Evolutionary conservation across 1,284 basidiomycete species (phyloP), one percentile per base, ranked within the genome.

Genomic region (Microbotryum silenes-acaulis): DNA sequence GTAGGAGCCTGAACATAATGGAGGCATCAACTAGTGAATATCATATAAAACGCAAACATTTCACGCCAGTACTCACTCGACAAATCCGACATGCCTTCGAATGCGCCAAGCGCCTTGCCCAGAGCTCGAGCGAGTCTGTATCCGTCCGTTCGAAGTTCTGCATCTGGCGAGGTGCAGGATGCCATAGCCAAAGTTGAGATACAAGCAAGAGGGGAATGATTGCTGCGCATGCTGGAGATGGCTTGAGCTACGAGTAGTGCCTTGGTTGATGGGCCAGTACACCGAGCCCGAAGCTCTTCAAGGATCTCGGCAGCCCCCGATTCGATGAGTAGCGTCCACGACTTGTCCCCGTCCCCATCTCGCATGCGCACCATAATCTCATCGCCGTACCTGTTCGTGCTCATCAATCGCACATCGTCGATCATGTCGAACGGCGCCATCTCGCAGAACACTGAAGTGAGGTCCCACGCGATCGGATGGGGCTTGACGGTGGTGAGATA

Each of bases 121-220:
- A 91, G 82, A 5, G 89, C 85, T 29, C 83, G 82, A 6, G 91
- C 78, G 16, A 93, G 80, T 68, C 87, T 84, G 72, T 88, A 88
- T 1, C 87, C 87, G 6, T 86, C 85, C 46, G 81, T 78, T 4
- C 89, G 81, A n/a, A 91, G 80, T 56, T 84, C 83, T 66, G 88
- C 86, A 63, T 89, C 85, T 33, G 82, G 80, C 4, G 83, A 79
- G 59, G 85, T 84, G 50, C 37, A 42, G 16, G 37, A 42, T 3
- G 18, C 37, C 14, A 42, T 42, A 18, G 37, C 37, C 37, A 42
- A 18, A 18, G 4, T 42, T 12, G 37, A 42, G 16, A 42, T 42
- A 18, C 37, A 42, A 18, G 37, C 37, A 4, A 42, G 37, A 42
- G 37, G 16, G 14, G 37, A 4, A 18, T 14, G 37, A 42, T 42